A percentile compares a stretch with the other conserved stretches of the same genome.
Conservation (phyloP, 768 basidiomycete genomes). For the Boletus patriciae region DNA sequence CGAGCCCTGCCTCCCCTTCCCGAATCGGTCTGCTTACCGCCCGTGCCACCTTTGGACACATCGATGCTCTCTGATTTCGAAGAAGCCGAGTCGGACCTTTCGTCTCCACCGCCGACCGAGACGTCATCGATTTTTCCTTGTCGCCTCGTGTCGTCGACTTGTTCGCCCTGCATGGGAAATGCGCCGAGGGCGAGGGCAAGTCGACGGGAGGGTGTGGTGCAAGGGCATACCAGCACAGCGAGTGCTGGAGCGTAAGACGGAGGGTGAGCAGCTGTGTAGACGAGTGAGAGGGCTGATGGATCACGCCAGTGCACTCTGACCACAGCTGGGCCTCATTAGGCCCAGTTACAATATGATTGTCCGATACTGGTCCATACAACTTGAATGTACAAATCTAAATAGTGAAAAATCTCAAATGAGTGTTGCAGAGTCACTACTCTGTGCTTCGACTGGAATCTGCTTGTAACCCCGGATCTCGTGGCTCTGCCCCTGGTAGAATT, state of each 20-base stretch:
- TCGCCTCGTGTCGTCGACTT: slow-evolving; percentile 86
- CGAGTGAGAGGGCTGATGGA: slow-evolving; percentile 71
- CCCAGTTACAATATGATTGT: too few relatives aligned
- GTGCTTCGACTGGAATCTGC: too few relatives aligned
- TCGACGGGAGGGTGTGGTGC: slow-evolving; percentile 60
- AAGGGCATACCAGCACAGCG: slow-evolving; percentile 83
- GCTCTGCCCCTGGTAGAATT: too few relatives aligned
- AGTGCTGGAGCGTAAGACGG: slow-evolving; percentile 70
- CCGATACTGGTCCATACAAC: too few relatives aligned
- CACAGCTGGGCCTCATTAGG: too few relatives aligned
- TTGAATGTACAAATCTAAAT: too few relatives aligned
- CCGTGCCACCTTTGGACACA: slow-evolving; percentile 67
- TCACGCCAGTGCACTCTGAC: slow-evolving; percentile 45
- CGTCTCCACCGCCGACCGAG: slow-evolving; percentile 57
- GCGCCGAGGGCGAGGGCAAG: slow-evolving; percentile 46
- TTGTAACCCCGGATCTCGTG: too few relatives aligned
- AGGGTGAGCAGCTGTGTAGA: slow-evolving; percentile 69
- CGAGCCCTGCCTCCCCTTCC: slow-evolving; percentile 69
- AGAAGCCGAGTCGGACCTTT: slow-evolving; percentile 54
- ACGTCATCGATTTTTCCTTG: slow-evolving; percentile 83
- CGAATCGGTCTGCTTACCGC: slow-evolving; percentile 44
- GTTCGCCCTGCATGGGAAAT: slow-evolving; percentile 53
- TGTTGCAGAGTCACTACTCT: too few relatives aligned
- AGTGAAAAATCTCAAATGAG: too few relatives aligned
- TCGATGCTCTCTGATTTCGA: slow-evolving; percentile 67